Base-by-base conservation (phyloP, 176 grass and related monocot species). In the Urochloa ruziziensis region DNA sequence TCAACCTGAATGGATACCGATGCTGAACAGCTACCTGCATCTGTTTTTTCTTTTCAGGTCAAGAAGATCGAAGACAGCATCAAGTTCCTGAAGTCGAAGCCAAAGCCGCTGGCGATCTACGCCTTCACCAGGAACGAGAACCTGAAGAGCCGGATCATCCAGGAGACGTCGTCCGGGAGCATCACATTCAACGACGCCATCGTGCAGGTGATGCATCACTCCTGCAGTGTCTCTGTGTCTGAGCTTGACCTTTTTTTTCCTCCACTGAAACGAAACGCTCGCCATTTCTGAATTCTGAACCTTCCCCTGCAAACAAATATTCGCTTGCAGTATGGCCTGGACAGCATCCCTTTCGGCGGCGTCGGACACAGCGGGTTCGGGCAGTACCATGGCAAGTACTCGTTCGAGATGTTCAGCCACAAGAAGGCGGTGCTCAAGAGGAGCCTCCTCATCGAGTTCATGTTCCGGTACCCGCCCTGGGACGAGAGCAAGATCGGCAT, bases 11-110 rank as follows among this genome's bases (percentile, higher is more conserved):
- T 42, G 29, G 1, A 33, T 28, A 5, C 24, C 23, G 12, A 19
- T 54, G 24, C 44, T 64, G n/a, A 77, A 15, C 66, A 9, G 12
- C 16, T 3, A n/a, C 27, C 3, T 17, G 4, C 58, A 27, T 18
- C 34, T 72, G 23, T 47, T 62, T 67, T n/a, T n/a, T n/a, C 1
- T 67, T 3, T 17, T 6, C 58, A 97, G 95, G 77, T 98, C 30
- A 90, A 95, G 87, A 94, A 92, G 84, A 88, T 93, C 19, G 96
- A 99, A 21, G 93, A 99, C n/a, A 90, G 89, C 82, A 87, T 99
- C 56, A 64, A 62, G 62, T 88, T 96, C 4, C 60, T 99, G 39
- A 86, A 79, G 29, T 40, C 89, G 42, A 92, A 47, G 80, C 91
- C 96, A 6, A 96, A 99, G 34, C 87, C 96, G 32, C 87, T 96